These are phyloP conservation scores for Ophiostoma perfectum DNA, from an alignment of 2,329 filamentous ascomycete species.

Conservation along the genomic window DNA sequence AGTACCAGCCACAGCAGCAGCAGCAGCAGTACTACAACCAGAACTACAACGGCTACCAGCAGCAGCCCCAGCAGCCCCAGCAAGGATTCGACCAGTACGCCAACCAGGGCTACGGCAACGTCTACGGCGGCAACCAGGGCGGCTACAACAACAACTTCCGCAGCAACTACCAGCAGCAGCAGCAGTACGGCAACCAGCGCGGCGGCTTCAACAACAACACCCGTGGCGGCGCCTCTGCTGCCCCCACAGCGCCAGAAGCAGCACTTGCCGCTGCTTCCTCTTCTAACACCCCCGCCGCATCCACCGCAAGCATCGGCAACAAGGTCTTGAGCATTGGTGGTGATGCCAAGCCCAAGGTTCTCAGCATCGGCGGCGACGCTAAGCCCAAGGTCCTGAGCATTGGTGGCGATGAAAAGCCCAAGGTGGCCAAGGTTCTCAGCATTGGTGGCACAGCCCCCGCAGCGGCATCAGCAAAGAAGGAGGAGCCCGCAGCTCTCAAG, in stretches of 20 bases:
- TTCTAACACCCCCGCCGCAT: conserved; percentile 47
- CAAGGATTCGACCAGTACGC: conserved; percentile 37
- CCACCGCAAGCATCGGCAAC: conserved; percentile 43
- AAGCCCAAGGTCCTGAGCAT: conserved; percentile 62
- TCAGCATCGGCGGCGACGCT: conserved; percentile 59
- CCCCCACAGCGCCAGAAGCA: conserved; percentile 34
- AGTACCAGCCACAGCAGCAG: conserved; percentile 28
- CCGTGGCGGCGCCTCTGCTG: conserved; percentile 34
- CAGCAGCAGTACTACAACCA: conserved; percentile 24
- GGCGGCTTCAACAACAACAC: conserved; percentile 26
- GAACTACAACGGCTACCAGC: conserved; percentile 34
- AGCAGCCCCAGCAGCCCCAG: conserved; percentile 42
- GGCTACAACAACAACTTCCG: conserved; percentile 34
- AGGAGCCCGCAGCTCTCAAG: conserved; percentile 10
- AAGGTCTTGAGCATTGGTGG: conserved; percentile 62
- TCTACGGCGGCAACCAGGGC: conserved; percentile 23
- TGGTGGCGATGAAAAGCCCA: conserved; percentile 48
- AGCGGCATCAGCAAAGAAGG: conserved; percentile 41
- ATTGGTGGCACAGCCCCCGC: conserved; percentile 46
- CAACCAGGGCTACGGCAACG: conserved; percentile 32
- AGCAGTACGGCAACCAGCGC: conserved; percentile 29
- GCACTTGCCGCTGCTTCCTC: conserved; percentile 31
- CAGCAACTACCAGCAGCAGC: conserved; percentile 46
- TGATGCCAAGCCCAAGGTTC: conserved; percentile 58
- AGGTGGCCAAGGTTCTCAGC: conserved; percentile 66